Percentiles rank a stretch among this genome's conserved stretches.
Conservation (phyloP, 2,329 filamentous ascomycete species). For the Tolypocladium inflatum region DNA sequence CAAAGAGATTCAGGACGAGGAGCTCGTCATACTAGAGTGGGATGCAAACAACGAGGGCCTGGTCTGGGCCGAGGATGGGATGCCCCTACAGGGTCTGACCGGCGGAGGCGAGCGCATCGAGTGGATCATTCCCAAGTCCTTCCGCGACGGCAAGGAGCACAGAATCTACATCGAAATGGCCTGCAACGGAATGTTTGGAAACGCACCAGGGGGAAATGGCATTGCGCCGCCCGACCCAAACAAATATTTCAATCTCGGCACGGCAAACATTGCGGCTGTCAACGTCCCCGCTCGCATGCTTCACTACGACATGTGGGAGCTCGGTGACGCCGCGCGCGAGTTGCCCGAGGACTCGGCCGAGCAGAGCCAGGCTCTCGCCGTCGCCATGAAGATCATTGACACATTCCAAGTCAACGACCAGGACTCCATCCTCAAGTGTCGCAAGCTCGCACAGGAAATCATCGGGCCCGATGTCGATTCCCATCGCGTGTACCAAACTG, state of each 20-base stretch:
- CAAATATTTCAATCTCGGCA: slow-evolving; percentile 64
- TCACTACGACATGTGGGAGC: slow-evolving; percentile 92
- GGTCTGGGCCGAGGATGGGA: slow-evolving; percentile 85
- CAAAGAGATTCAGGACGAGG: slow-evolving; percentile 58
- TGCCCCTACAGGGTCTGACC: slow-evolving; percentile 83
- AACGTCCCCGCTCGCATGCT: slow-evolving; percentile 78
- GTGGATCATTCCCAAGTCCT: slow-evolving; percentile 79
- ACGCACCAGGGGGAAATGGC: slow-evolving; percentile 69
- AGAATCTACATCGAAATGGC: slow-evolving; percentile 96
- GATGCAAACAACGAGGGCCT: slow-evolving; percentile 91
- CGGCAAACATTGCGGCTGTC: slow-evolving; percentile 80
- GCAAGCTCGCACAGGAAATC: slow-evolving; percentile 76
- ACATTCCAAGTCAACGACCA: slow-evolving; percentile 74
- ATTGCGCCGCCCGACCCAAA: slow-evolving; percentile 88
- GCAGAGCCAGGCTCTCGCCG: slow-evolving; percentile 73
- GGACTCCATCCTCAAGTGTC: slow-evolving; percentile 67
- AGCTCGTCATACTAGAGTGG: slow-evolving; percentile 92
- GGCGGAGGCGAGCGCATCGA: slow-evolving; percentile 82
- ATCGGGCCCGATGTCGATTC: slow-evolving; percentile 75
- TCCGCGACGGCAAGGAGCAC: slow-evolving; percentile 78
- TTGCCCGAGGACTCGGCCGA: slow-evolving; percentile 85
- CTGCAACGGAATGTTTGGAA: slow-evolving; percentile 97
- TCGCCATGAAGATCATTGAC: slow-evolving; percentile 84
- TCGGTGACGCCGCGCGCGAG: slow-evolving; percentile 83
- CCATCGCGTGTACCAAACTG: slow-evolving; percentile 70